These are phyloP conservation scores for Lentinula aciculospora DNA, from an alignment of 768 basidiomycete genomes.

Conservation along the genomic window DNA sequence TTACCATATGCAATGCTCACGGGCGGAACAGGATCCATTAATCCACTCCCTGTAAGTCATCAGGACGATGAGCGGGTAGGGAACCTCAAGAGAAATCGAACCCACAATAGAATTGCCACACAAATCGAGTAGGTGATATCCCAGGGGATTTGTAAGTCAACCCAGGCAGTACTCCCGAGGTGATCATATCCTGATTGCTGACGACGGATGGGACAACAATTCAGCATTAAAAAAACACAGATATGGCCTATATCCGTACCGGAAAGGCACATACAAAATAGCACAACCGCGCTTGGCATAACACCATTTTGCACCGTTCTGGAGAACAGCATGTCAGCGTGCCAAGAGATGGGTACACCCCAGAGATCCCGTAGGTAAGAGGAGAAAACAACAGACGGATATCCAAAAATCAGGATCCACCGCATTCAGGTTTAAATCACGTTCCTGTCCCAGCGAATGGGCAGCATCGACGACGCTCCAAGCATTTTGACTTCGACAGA, in stretches of 20 bases:
- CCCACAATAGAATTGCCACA: conserved; percentile 36
- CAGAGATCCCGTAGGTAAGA: background rate
- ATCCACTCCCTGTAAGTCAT: conserved; percentile 44
- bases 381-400: conserved; percentile 59
- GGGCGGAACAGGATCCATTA: conserved; percentile 43
- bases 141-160: conserved; percentile 39
- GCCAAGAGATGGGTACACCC: background rate
- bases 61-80: background rate
- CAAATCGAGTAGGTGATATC: conserved; percentile 28
- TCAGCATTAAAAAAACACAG: background rate
- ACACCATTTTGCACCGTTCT: conserved; percentile 89
- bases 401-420: conserved; percentile 73
- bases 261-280: conserved; percentile 66
- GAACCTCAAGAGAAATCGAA: background rate
- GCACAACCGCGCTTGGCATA: conserved; percentile 63
- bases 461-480: conserved; percentile 76
- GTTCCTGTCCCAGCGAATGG: conserved; percentile 76
- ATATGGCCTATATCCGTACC: conserved; percentile 21
- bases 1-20: conserved; percentile 48
- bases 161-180: conserved; percentile 55
- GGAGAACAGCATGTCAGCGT: background rate
- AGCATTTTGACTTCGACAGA: conserved; percentile 59
- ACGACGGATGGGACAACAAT: background rate
- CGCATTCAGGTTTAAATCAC: conserved; percentile 51
- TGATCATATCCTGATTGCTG: conserved; percentile 54